Conservation (phyloP, 169 alveolate species). For the Plasmodium yoelii region DNA sequence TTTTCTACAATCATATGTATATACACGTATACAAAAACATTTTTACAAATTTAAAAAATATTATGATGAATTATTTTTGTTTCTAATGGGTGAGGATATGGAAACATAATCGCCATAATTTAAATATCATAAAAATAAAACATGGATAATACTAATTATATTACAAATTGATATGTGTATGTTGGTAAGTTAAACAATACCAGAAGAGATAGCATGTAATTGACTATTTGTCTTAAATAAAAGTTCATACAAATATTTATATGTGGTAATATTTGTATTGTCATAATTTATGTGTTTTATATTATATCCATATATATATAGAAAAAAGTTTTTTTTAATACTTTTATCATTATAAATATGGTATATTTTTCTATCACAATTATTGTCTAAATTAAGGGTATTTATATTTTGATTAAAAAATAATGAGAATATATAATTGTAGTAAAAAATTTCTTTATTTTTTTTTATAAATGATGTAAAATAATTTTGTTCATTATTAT, state of each 20-base stretch:
- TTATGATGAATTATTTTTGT: too few species aligned
- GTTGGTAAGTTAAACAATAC: background rate
- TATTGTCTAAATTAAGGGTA: constrained; percentile 3
- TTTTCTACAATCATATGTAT: too few species aligned
- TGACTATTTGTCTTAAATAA: constrained; percentile 39
- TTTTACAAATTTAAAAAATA: too few species aligned
- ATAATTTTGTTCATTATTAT: background rate
- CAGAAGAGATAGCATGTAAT: constrained; percentile 1
- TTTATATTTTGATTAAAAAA: constrained; percentile 39
- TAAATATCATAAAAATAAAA: too few species aligned
- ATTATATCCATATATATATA: constrained; percentile 55
- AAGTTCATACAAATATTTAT: constrained; percentile 45
- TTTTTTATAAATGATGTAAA: constrained; percentile 24
- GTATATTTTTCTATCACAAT: background rate
- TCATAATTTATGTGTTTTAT: constrained; percentile 69
- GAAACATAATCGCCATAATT: too few species aligned
- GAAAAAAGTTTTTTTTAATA: constrained; percentile 56
- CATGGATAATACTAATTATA: background rate
- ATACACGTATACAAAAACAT: too few species aligned
- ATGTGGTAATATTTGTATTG: constrained; percentile 41
- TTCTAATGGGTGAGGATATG: too few species aligned
- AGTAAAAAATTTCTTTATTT: constrained; percentile 50
- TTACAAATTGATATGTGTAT: background rate
- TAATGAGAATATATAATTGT: constrained; percentile 49
- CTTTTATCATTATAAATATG: constrained; percentile 66